phyloP scores from a whole-genome alignment of 2,329 filamentous ascomycete genomes.

The Onygenales sp. region DNA sequence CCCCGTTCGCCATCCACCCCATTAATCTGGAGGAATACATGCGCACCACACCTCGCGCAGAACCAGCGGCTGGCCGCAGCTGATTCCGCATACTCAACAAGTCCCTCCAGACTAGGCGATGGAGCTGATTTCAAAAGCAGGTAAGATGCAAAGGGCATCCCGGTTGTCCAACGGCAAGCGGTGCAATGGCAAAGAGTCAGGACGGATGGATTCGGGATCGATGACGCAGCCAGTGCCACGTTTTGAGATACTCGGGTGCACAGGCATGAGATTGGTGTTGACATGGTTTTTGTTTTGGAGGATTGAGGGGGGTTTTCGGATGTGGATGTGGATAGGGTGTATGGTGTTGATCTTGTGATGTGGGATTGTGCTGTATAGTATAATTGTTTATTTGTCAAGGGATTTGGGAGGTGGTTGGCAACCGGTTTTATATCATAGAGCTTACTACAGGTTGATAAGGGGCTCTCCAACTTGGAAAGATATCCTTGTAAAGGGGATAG shows the following conservation, averaged over 20 bases:
- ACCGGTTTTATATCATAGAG: too few species aligned
- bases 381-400: too few species aligned
- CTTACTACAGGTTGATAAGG: too few species aligned
- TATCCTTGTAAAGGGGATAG: too few species aligned
- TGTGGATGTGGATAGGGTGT: neutral
- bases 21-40: constrained; percentile 25
- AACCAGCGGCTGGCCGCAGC: constrained; percentile 36
- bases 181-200: constrained; percentile 44
- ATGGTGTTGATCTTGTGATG: neutral
- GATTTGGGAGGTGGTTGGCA: too few species aligned
- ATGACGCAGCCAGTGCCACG: constrained; percentile 15
- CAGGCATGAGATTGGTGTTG: constrained; percentile 19
- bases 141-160: constrained; percentile 38
- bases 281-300: neutral
- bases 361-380: neutral
- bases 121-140: constrained; percentile 26
- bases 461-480: too few species aligned
- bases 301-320: too few species aligned
- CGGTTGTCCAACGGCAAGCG: constrained; percentile 40
- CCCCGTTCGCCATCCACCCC: constrained; percentile 1
- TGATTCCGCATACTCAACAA: constrained; percentile 38
- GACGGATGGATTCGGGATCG: constrained; percentile 10
- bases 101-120: constrained; percentile 23
- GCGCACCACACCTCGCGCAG: constrained; percentile 42
- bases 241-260: constrained; percentile 18